Base-by-base conservation (phyloP, 441 rosid species). In the Sinapis alba region DNA sequence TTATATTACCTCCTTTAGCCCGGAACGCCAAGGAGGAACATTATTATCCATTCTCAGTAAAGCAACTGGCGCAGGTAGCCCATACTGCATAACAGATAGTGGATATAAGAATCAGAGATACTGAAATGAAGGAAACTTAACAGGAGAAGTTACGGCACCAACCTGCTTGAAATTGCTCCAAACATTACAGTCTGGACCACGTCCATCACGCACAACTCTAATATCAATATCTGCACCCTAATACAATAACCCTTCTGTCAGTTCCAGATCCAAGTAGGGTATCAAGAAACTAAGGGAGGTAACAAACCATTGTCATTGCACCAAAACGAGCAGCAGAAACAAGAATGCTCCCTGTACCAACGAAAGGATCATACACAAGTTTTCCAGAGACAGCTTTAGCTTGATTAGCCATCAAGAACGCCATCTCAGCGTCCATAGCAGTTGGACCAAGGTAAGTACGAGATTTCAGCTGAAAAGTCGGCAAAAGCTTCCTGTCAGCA, bases 141-240 rank as follows among this genome's bases (percentile, higher is more conserved):
- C 59, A 58, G 10, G 47, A 65, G 30, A 36, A 41, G 50, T 70
- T 28, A 20, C 23, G 0, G 7, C 2, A 64, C 45, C 71, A 76
- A 93, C 99, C 97, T 96, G 99, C 83, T 96, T 91, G 86, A 96
- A 96, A 80, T 93, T 96, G 83, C 98, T 96, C 97, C 99, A 96
- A 50, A 96, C 94, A 80, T 93, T 93, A 82, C 96, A 88, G 51
- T 93, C 89, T 21, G 99, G 98, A 47, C 98, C 97, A 74, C 90
- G 97, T 13, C 99, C 99, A 83, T 93, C 97, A 65, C 97, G 97
- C 11, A 96, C 97, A 32, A 91, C 97, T 77, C 99, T 83, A 34
- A 96, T 93, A 82, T 96, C 98, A 12, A 96, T 96, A 72, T 96
- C 97, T 75, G 99, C 97, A 78, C 99, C 99, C 98, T 96, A 83